Percentiles rank a stretch among this genome's conserved stretches.
Evolutionary conservation across 257 asterid species (phyloP).

Genomic region (Capsicum pubescens): DNA sequence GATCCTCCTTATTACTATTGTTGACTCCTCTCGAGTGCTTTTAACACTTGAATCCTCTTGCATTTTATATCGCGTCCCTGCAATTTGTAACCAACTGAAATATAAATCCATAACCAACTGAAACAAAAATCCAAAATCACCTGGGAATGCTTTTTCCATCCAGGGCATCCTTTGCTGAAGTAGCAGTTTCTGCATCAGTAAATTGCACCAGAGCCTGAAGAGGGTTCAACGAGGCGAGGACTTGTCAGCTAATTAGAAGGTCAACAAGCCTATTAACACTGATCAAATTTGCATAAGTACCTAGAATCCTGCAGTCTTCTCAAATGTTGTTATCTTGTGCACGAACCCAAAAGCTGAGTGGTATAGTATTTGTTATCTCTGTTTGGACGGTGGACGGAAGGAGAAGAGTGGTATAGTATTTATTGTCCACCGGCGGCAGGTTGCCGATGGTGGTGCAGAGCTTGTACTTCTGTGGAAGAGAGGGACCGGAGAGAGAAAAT

Average conservation of each 20-base stretch:
- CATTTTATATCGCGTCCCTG: too few relatives aligned
- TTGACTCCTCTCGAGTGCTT: too few relatives aligned
- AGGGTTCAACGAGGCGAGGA: neutral
- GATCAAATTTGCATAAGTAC: conserved; percentile 42
- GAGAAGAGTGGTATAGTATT: too few relatives aligned
- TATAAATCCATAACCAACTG: too few relatives aligned
- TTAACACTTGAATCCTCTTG: too few relatives aligned
- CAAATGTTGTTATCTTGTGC: conserved; percentile 93
- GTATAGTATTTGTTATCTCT: too few relatives aligned
- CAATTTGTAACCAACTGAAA: too few relatives aligned
- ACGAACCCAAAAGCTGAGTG: conserved; percentile 92
- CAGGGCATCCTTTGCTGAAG: conserved; percentile 89
- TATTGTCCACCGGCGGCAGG: too few relatives aligned
- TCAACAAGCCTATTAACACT: conserved; percentile 7
- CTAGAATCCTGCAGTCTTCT: conserved; percentile 98
- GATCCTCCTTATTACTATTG: conserved; percentile 63
- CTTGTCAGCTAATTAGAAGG: conserved; percentile 18
- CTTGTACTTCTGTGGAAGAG: too few relatives aligned
- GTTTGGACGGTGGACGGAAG: too few relatives aligned
- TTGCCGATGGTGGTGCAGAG: too few relatives aligned
- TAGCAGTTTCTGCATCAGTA: conserved; percentile 86
- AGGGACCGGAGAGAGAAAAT: too few relatives aligned
- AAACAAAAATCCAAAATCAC: conserved; percentile 85
- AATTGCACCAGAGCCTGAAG: conserved; percentile 90
- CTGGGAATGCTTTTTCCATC: conserved; percentile 98